phyloP scores from a whole-genome alignment of 2,329 filamentous ascomycete species.

The Aspergillus neoniger region DNA sequence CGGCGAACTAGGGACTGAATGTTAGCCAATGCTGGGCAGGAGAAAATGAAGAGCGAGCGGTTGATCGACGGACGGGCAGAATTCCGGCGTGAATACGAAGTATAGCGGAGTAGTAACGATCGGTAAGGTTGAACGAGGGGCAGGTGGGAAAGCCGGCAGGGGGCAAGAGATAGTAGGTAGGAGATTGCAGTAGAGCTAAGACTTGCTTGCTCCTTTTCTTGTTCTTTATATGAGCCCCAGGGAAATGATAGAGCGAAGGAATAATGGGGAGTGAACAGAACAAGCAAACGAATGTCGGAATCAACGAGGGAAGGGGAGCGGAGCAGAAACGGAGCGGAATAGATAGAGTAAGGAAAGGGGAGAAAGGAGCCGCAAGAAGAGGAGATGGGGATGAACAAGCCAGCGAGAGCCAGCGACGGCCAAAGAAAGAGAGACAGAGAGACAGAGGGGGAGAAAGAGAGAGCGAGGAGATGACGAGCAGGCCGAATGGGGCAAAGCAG shows the following conservation, averaged over 20 bases:
- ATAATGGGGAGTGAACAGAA: background rate
- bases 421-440: background rate
- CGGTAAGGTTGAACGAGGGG: slow-evolving; percentile 10
- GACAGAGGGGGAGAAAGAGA: slow-evolving; percentile 5
- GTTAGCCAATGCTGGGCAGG: slow-evolving; percentile 14
- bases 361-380: slow-evolving; percentile 10
- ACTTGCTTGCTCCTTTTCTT: background rate
- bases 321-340: slow-evolving; percentile 1
- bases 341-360: background rate
- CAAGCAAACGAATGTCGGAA: slow-evolving; percentile 10
- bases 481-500: background rate
- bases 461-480: slow-evolving; percentile 4
- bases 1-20: slow-evolving; percentile 14
- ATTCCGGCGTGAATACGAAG: slow-evolving; percentile 18
- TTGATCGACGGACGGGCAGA: slow-evolving; percentile 24
- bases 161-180: background rate
- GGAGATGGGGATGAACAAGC: slow-evolving; percentile 5
- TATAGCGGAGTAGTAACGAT: slow-evolving; percentile 20
- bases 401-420: background rate
- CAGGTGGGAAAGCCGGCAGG: background rate
- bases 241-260: background rate
- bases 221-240: background rate
- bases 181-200: too few species aligned
- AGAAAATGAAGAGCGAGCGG: slow-evolving; percentile 22
- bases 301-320: slow-evolving; percentile 11